Conservation (phyloP, 805 yeast species). For the Schwanniomyces polymorphus region DNA sequence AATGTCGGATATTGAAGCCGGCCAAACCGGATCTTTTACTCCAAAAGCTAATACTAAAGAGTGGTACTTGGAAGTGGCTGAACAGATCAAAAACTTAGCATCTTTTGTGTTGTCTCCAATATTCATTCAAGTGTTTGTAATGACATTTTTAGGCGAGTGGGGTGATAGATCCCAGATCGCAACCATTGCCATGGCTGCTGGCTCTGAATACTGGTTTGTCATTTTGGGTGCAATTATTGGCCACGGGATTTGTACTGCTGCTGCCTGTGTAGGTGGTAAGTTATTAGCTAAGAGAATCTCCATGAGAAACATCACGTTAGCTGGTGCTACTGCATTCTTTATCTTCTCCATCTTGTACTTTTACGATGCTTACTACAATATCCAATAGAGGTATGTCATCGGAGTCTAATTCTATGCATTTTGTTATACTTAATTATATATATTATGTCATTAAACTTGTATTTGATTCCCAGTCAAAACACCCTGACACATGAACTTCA, state of each 20-base stretch:
- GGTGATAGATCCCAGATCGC: slow-evolving; percentile 99
- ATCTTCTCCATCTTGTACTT: slow-evolving; percentile 80
- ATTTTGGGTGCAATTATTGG: slow-evolving; percentile 89
- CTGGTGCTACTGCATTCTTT: slow-evolving; percentile 87
- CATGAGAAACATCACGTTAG: slow-evolving; percentile 87
- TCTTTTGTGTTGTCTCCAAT: slow-evolving; percentile 74
- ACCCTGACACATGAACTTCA: slow-evolving; percentile 42
- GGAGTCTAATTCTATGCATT: neutral
- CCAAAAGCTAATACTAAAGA: slow-evolving; percentile 13
- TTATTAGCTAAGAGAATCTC: slow-evolving; percentile 85
- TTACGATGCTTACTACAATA: slow-evolving; percentile 53
- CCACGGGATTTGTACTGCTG: slow-evolving; percentile 80
- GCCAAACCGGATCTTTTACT: slow-evolving; percentile 21
- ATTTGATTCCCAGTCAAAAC: slow-evolving; percentile 12
- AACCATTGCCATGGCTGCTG: slow-evolving; percentile 98
- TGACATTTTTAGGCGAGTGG: slow-evolving; percentile 98
- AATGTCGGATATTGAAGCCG: slow-evolving; percentile 62
- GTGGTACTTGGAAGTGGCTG: slow-evolving; percentile 28
- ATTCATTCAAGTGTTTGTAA: slow-evolving; percentile 91
- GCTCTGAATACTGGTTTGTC: slow-evolving; percentile 86
- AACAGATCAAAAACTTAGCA: slow-evolving; percentile 54
- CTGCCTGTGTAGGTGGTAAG: slow-evolving; percentile 95
- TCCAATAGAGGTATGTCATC: neutral
- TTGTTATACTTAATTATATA: neutral
- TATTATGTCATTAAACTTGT: neutral